Conservation (phyloP, 2,329 filamentous ascomycete genomes). For the Acephala macrosclerotiorum region DNA sequence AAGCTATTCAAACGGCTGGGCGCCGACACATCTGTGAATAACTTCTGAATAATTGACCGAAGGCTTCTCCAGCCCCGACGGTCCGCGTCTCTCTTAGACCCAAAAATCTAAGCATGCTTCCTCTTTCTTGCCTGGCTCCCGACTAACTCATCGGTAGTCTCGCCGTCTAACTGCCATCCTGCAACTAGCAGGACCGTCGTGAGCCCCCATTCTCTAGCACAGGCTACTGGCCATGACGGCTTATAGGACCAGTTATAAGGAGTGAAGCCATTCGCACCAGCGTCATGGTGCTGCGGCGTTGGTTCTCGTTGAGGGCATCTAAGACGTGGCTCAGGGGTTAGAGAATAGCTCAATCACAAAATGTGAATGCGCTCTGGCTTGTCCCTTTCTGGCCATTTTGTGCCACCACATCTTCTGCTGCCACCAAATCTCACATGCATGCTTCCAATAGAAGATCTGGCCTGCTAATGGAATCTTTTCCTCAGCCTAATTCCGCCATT, state of each 20-base stretch:
- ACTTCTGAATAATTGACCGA: neutral
- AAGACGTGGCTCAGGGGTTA: neutral
- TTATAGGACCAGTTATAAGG: neutral
- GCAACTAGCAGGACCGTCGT: conserved; percentile 6
- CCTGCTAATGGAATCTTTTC: conserved; percentile 1
- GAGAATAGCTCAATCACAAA: neutral
- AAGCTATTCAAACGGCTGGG: neutral
- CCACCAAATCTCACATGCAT: conserved; percentile 8
- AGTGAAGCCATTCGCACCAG: conserved; percentile 5
- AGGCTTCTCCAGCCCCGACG: neutral
- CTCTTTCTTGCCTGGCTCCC: conserved; percentile 1
- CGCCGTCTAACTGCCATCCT: conserved; percentile 1
- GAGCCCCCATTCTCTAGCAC: neutral
- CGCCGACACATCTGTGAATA: neutral
- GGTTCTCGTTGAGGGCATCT: neutral
- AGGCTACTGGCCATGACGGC: neutral
- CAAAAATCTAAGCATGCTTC: neutral
- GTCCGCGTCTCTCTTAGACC: neutral
- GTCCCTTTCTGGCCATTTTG: neutral
- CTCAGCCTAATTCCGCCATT: conserved; percentile 1
- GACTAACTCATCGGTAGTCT: neutral
- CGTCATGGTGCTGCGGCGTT: neutral
- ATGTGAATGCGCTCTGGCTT: neutral
- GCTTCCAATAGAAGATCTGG: conserved; percentile 7
- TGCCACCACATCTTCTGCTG: neutral